These are phyloP conservation scores for Yamadazyma dendronema DNA, from an alignment of 1,139 yeast species.

Conservation along the genomic window DNA sequence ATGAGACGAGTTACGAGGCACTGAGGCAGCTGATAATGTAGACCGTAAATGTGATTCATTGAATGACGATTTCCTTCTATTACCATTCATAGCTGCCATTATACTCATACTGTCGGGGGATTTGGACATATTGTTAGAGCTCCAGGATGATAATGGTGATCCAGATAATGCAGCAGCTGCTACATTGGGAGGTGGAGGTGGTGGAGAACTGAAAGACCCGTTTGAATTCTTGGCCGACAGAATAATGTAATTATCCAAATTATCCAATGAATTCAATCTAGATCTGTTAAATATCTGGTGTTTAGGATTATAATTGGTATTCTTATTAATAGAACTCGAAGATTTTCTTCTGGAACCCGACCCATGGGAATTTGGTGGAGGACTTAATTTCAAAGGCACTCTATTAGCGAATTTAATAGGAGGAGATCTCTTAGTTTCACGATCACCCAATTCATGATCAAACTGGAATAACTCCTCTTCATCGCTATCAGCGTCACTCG, in stretches of 20 bases:
- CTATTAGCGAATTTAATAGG: constrained; percentile 46
- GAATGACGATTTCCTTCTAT: constrained; percentile 43
- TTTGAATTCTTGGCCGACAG: constrained; percentile 41
- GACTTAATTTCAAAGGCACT: constrained; percentile 42
- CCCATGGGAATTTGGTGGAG: constrained; percentile 25
- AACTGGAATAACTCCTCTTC: constrained; percentile 41
- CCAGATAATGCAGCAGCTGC: constrained; percentile 19
- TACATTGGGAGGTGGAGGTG: constrained; percentile 19
- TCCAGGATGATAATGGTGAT: constrained; percentile 29
- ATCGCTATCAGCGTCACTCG: constrained; percentile 19
- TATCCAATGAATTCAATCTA: constrained; percentile 43
- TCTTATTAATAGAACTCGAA: constrained; percentile 24
- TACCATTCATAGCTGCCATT: constrained; percentile 19
- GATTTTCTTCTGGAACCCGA: constrained; percentile 24
- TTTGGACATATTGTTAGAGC: constrained; percentile 19
- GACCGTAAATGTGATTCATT: constrained; percentile 45
- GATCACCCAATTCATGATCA: constrained; percentile 37
- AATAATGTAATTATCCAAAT: constrained; percentile 42
- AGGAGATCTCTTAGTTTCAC: constrained; percentile 26
- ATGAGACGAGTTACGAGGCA: constrained; percentile 17
- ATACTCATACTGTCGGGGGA: constrained; percentile 17
- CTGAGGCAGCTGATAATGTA: constrained; percentile 34
- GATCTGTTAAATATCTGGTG: constrained; percentile 40
- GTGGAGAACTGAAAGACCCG: constrained; percentile 37
- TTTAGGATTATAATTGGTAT: constrained; percentile 20